These are phyloP conservation scores for Solidago caesia DNA, from an alignment of 129 eudicot species.

Conservation along the genomic window DNA sequence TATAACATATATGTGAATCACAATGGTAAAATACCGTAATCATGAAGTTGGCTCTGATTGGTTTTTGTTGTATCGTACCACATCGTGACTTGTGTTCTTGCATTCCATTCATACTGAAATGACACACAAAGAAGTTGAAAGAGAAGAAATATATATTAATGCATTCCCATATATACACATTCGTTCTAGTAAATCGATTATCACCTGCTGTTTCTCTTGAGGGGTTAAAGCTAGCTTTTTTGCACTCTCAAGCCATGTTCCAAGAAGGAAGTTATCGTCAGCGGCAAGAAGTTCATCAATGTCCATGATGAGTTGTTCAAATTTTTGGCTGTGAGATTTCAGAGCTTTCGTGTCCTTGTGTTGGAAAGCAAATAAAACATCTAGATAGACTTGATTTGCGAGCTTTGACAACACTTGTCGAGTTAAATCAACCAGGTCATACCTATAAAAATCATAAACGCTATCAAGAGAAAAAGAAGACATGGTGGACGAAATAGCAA, in stretches of 20 bases:
- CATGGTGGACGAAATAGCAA: background rate
- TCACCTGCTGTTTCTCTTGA: constrained; percentile 69
- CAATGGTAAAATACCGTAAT: constrained; percentile 56
- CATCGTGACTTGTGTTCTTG: constrained; percentile 95
- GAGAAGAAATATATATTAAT: background rate
- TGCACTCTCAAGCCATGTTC: constrained; percentile 93
- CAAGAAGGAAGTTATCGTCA: constrained; percentile 92
- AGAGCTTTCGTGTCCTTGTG: constrained; percentile 57
- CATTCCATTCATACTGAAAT: constrained; percentile 91
- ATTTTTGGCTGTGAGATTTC: constrained; percentile 46
- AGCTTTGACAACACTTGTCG: constrained; percentile 88
- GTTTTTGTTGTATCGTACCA: constrained; percentile 75
- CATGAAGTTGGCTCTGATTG: constrained; percentile 83
- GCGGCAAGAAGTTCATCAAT: constrained; percentile 80
- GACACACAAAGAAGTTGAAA: background rate
- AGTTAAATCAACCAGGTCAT: constrained; percentile 93
- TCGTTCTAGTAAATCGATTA: background rate
- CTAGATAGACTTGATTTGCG: constrained; percentile 81
- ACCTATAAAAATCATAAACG: constrained; percentile 49
- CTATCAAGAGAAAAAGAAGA: background rate
- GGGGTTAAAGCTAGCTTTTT: constrained; percentile 56
- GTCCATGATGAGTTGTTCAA: constrained; percentile 72
- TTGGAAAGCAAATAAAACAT: constrained; percentile 59
- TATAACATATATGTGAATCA: background rate
- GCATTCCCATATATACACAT: background rate